Base-by-base conservation (phyloP, 371 early-diverging fungal genomes). In the Actinomucor elegans region DNA sequence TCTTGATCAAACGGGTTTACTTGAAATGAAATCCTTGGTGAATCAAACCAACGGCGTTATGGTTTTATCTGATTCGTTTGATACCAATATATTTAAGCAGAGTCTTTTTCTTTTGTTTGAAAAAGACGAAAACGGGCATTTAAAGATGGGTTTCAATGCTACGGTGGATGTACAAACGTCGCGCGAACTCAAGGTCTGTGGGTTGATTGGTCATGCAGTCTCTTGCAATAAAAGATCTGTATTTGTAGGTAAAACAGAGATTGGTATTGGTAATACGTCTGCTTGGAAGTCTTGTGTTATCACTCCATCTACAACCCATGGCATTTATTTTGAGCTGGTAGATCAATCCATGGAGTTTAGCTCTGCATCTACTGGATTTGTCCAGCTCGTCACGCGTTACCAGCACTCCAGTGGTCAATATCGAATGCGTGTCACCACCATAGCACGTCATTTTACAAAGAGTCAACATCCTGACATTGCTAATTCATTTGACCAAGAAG, bases 81-180 rank as follows among this genome's bases (percentile, higher is more conserved):
- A 87, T 37, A 96, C 95, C 8, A 80, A 90, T 23, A 93, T 98
- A 37, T 98, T 98, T 80, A 97, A 96, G 78, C 94, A 96, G 71
- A 91, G 93, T 61, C 96, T 94, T 86, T 89, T 92, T 64, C 84
- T 92, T 34, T 66, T 98, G 35, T 94, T 97, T 76, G 86, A 80
- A 48, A 95, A 93, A 73, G 96, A 97, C 61, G 83, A 80, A 10
- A 86, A 92, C 44, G 96, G 93, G 8, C 79, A 87, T 53, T 74
- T 99, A 67, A 81, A 85, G 61, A 91, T 94, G 91, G 99, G 94
- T 12, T 99, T 99, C 77, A 99, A 99, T 73, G 99, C 95, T n/a
- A 94, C 94, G 7, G 71, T 99, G 29, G 97, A 97, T 66, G 96
- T 99, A 20, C 48, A 93, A 81, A 96, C 94, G 0, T 91, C 94